A percentile compares a stretch with the other conserved stretches of the same genome.
phyloP scores from a whole-genome alignment of 2,329 filamentous ascomycete species.

The Lasiodiplodia gonubiensis region DNA sequence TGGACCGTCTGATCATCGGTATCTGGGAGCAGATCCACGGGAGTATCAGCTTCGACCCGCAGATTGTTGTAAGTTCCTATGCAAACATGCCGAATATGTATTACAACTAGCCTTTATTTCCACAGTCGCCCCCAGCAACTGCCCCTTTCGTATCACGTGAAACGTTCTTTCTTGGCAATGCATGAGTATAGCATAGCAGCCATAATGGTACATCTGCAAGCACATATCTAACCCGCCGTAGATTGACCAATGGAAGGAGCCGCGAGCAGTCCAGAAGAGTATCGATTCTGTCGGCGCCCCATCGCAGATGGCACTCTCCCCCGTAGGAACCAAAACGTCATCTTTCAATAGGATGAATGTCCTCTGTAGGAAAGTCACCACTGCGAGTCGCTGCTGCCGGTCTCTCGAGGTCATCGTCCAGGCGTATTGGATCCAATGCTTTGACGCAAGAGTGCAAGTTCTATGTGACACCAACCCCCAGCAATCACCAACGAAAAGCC shows the following conservation, averaged over 20 bases:
- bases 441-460: slow-evolving; percentile 57
- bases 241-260: slow-evolving; percentile 26
- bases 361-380: slow-evolving; percentile 53
- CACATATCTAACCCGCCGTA: slow-evolving; percentile 31
- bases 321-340: background rate
- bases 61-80: slow-evolving; percentile 36
- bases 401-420: slow-evolving; percentile 65
- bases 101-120: background rate
- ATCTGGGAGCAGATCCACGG: slow-evolving; percentile 58
- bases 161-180: background rate
- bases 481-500: slow-evolving; percentile 55
- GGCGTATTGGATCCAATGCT: slow-evolving; percentile 62
- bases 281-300: background rate
- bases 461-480: slow-evolving; percentile 48
- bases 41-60: slow-evolving; percentile 49
- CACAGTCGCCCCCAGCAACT: background rate
- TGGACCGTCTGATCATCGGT: slow-evolving; percentile 56
- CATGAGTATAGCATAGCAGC: slow-evolving; percentile 22
- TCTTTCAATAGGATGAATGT: slow-evolving; percentile 51
- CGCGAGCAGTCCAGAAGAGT: background rate
- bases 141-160: background rate
- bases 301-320: background rate
- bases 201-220: background rate
- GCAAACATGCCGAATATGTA: background rate
- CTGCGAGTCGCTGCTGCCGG: slow-evolving; percentile 60